Evolutionary conservation across 2,329 filamentous ascomycete species (phyloP).

Genomic region (Nigrograna mackinnonii): DNA sequence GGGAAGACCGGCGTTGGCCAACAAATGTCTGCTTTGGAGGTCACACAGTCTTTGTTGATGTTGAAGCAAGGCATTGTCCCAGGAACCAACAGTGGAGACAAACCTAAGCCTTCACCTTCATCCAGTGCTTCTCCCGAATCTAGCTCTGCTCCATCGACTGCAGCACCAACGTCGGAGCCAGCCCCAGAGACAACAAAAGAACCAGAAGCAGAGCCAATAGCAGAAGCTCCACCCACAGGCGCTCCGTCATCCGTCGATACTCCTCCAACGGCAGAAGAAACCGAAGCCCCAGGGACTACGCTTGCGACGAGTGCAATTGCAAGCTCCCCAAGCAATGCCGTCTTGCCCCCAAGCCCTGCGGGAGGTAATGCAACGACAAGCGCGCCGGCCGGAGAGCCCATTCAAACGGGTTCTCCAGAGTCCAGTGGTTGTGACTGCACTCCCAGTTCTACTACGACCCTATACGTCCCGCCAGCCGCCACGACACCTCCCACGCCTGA

Average conservation of each 20-base stretch:
- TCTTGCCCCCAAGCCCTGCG: too few relatives aligned
- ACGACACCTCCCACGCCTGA: slow-evolving; percentile 8
- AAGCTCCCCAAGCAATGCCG: too few relatives aligned
- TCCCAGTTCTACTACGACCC: slow-evolving; percentile 23
- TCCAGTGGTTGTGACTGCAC: slow-evolving; percentile 1
- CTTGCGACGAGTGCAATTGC: too few relatives aligned
- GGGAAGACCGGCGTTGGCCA: slow-evolving; percentile 47
- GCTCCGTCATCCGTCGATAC: background rate
- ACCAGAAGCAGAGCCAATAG: too few relatives aligned
- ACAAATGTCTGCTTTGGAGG: slow-evolving; percentile 49
- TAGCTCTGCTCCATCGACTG: slow-evolving; percentile 11
- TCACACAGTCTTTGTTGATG: slow-evolving; percentile 47
- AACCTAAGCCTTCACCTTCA: slow-evolving; percentile 13
- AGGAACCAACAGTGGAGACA: slow-evolving; percentile 19
- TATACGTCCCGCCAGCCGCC: slow-evolving; percentile 25
- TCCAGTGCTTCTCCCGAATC: slow-evolving; percentile 6
- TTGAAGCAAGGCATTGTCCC: slow-evolving; percentile 35
- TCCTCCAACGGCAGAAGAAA: background rate
- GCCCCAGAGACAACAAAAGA: too few relatives aligned
- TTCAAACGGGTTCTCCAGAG: too few relatives aligned
- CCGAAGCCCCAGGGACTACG: slow-evolving; percentile 1
- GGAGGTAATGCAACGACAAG: too few relatives aligned
- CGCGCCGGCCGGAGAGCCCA: too few relatives aligned
- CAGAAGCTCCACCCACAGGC: background rate
- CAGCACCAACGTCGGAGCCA: background rate